Evolutionary conservation across 495 filamentous ascomycete genomes (phyloP), one percentile per base, ranked within the genome.

Genomic region (Xylaria venustula): DNA sequence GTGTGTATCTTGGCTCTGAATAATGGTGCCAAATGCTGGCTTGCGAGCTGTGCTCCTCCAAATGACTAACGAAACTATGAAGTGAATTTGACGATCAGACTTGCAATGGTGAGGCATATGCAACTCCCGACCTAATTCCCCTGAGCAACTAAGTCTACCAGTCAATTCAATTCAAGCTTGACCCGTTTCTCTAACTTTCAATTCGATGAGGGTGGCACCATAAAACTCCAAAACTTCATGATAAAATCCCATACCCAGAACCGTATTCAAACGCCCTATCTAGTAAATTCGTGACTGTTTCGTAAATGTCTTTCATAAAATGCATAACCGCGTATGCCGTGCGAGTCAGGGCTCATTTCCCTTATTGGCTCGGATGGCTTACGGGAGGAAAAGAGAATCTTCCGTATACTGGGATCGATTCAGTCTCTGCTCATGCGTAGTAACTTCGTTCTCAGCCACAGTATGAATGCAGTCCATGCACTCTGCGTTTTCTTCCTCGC

Each of bases 401-500:
- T n/a, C n/a, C n/a, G n/a, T n/a, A n/a, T n/a, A n/a, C n/a, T n/a
- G n/a, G n/a, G n/a, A n/a, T n/a, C n/a, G n/a, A n/a, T n/a, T 55
- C 67, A 67, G 20, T 47, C n/a, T 50, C 61, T 69, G 41, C 72
- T 65, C 23, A 75, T 61, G 23, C 76, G 68, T n/a, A 82, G 69
- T 37, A 82, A 65, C 65, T 79, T 80, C 7, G 81, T 84, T 45
- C 81, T 70, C 9, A 85, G 54, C 82, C 82, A 85, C 48, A 85
- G 73, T 30, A 85, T 72, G 54, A 85, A 80, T 26, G 73, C 77
- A 3, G 77, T 78, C 81, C 81, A 85, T 17, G 79, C 76, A 36
- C 73, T 69, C 61, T 81, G 79, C 3, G 81, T 84, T 72, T 77
- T 81, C 55, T 73, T 75, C 71, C 83, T 85, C n/a, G 80, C 72